Evolutionary conservation across 768 basidiomycete genomes (phyloP).

Genomic region (Leucogyrophana mollusca): DNA sequence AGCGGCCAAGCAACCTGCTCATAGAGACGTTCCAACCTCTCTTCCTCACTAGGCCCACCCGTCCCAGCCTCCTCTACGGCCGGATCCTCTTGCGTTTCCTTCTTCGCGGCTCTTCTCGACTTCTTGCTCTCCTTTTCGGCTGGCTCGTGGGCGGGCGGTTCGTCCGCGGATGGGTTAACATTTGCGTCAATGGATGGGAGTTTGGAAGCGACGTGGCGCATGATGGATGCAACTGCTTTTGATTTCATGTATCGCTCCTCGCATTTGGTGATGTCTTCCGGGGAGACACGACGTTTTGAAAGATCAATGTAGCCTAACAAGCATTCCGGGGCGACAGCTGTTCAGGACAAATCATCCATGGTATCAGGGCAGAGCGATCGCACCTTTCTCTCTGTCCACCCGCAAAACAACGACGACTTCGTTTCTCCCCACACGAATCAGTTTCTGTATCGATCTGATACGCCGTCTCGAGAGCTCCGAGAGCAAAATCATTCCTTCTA

Average conservation of each 20-base stretch:
- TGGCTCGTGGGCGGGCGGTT: constrained; percentile 21
- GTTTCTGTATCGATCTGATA: constrained; percentile 95
- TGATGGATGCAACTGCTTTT: constrained; percentile 91
- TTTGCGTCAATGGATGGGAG: constrained; percentile 44
- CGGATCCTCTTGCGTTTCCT: constrained; percentile 47
- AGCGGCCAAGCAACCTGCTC: constrained; percentile 93
- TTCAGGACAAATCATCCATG: neutral
- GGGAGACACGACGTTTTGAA: constrained; percentile 95
- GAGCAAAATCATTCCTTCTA: constrained; percentile 99
- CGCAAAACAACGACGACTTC: constrained; percentile 97
- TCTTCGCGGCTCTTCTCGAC: constrained; percentile 39
- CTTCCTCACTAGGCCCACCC: constrained; percentile 61
- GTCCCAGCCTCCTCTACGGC: constrained; percentile 34
- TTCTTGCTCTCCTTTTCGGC: constrained; percentile 50
- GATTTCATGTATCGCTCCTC: constrained; percentile 99
- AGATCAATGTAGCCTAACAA: constrained; percentile 92
- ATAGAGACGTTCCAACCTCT: constrained; percentile 82
- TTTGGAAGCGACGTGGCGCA: constrained; percentile 87
- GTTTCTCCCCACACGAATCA: constrained; percentile 96
- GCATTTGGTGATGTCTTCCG: constrained; percentile 98
- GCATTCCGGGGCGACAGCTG: too few relatives aligned
- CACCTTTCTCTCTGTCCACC: constrained; percentile 99
- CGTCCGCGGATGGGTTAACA: constrained; percentile 19
- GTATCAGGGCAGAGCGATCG: constrained; percentile 14
- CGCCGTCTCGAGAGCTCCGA: constrained; percentile 96